Evolutionary conservation across 1,139 yeast species (phyloP).

Genomic region (Magnusiomyces suaveolens): DNA sequence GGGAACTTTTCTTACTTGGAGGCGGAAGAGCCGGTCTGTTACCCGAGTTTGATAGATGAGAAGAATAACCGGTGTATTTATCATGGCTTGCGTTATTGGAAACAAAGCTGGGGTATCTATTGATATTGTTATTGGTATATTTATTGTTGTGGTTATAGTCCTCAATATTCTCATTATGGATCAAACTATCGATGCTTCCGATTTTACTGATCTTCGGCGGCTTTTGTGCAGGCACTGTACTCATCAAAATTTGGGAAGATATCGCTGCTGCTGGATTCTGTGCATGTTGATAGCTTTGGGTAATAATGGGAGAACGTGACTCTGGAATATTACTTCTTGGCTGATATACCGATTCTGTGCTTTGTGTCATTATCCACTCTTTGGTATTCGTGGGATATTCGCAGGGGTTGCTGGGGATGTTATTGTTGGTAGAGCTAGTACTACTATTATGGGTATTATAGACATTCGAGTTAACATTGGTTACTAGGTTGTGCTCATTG

Average conservation of each 20-base stretch:
- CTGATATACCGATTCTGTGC: too few relatives aligned
- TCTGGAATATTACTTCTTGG: too few relatives aligned
- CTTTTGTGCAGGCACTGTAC: background rate
- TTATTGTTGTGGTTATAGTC: background rate
- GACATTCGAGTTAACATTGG: background rate
- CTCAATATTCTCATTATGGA: background rate
- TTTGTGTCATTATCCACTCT: too few relatives aligned
- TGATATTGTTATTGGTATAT: background rate
- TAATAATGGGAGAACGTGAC: too few relatives aligned
- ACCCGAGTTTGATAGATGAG: background rate
- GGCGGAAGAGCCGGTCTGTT: background rate
- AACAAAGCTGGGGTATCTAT: too few relatives aligned
- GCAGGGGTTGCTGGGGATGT: too few relatives aligned
- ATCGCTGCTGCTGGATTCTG: too few relatives aligned
- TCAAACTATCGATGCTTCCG: background rate
- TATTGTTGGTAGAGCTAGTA: background rate
- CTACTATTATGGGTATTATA: background rate
- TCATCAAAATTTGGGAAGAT: too few relatives aligned
- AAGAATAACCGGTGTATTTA: too few relatives aligned
- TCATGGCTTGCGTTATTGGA: too few relatives aligned
- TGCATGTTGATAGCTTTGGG: too few relatives aligned
- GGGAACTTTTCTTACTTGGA: background rate
- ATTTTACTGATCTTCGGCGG: background rate
- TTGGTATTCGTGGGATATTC: too few relatives aligned
- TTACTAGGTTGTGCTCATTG: background rate